Conservation (phyloP, 2,329 filamentous ascomycete genomes). For the Geosmithia flava region DNA sequence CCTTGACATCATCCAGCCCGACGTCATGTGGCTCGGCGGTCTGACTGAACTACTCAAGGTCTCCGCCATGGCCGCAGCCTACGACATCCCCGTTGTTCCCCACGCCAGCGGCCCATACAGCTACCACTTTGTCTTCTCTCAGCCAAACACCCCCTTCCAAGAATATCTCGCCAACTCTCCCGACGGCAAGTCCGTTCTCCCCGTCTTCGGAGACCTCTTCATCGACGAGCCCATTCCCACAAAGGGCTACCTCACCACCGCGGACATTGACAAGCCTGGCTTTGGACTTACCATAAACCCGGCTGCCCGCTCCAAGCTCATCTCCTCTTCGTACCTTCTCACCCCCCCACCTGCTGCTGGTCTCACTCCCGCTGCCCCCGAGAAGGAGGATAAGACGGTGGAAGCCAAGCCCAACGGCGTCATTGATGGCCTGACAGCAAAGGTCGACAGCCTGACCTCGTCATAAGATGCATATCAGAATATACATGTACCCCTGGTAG, state of each 20-base stretch:
- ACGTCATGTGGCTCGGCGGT: constrained; percentile 96
- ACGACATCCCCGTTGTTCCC: constrained; percentile 91
- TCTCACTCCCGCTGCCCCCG: constrained; percentile 15
- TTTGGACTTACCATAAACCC: constrained; percentile 86
- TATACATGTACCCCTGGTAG: background rate
- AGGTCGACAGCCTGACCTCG: constrained; percentile 16
- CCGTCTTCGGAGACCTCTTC: constrained; percentile 88
- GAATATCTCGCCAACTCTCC: constrained; percentile 91
- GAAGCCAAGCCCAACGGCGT: constrained; percentile 7
- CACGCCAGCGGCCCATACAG: constrained; percentile 90
- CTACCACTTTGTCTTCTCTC: constrained; percentile 91
- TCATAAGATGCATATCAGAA: background rate
- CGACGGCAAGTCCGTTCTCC: constrained; percentile 78
- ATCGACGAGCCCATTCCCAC: constrained; percentile 79
- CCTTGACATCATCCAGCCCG: constrained; percentile 86
- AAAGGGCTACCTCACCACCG: constrained; percentile 69
- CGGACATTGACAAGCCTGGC: constrained; percentile 75
- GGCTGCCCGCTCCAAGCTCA: constrained; percentile 54
- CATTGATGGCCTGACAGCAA: constrained; percentile 17
- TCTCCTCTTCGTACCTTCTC: constrained; percentile 62
- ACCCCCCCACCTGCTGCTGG: constrained; percentile 47
- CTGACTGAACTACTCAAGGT: constrained; percentile 87
- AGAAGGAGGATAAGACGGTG: constrained; percentile 1
- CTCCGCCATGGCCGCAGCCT: constrained; percentile 77
- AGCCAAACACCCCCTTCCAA: constrained; percentile 88